phyloP scores from a whole-genome alignment of 202 grass and related monocot genomes.

The Schoenoplectus triqueter region DNA sequence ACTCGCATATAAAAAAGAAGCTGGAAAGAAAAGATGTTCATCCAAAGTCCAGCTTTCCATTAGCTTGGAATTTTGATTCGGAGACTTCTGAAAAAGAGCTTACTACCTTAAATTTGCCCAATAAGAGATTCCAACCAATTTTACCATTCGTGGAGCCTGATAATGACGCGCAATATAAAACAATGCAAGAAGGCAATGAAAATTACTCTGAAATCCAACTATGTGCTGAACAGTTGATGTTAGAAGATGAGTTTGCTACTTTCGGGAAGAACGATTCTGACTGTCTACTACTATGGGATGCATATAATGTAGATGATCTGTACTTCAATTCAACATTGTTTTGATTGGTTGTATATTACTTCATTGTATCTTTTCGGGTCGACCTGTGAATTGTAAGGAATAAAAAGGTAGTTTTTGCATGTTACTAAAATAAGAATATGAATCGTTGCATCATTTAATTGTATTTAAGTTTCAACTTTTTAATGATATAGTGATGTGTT shows the following conservation, averaged over 20 bases:
- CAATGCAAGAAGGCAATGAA: neutral
- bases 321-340: neutral
- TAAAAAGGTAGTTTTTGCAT: neutral
- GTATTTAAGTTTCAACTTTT: neutral
- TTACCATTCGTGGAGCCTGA: neutral
- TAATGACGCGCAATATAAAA: neutral
- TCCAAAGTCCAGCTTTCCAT: too few relatives aligned
- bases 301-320: neutral
- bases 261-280: neutral
- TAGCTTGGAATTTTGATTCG: neutral
- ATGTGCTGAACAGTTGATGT: neutral
- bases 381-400: neutral
- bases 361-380: neutral
- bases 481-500: neutral
- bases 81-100: neutral
- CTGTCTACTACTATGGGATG: neutral
- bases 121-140: neutral
- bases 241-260: neutral
- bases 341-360: neutral
- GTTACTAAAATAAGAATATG: neutral
- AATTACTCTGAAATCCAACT: neutral
- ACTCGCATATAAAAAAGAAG: constrained; percentile 57
- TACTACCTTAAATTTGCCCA: neutral
- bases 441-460: neutral
- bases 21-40: neutral